phyloP scores from a whole-genome alignment of 768 basidiomycete genomes.

The Rhodotorula babjevae region DNA sequence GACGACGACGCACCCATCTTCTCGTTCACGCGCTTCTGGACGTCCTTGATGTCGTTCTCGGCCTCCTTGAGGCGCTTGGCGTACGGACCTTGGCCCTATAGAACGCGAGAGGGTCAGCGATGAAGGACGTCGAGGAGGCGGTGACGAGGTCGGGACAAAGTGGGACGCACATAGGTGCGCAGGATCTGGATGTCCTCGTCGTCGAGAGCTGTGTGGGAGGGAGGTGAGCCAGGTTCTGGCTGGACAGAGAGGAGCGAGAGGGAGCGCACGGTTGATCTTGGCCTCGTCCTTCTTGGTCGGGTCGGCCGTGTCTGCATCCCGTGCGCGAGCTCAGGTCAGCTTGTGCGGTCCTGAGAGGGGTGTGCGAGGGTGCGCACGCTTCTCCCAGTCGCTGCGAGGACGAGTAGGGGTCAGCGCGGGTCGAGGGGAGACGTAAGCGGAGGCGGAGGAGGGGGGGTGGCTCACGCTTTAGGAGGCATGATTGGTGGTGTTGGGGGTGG shows the following conservation, averaged over 20 bases:
- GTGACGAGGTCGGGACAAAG: neutral
- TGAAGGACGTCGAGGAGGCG: slow-evolving; percentile 39
- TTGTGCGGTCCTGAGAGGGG: neutral
- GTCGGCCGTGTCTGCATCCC: slow-evolving; percentile 69
- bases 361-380: slow-evolving; percentile 58
- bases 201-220: slow-evolving; percentile 65
- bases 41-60: slow-evolving; percentile 87
- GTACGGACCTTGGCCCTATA: slow-evolving; percentile 96
- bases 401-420: neutral
- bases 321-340: neutral
- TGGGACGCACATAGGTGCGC: slow-evolving; percentile 76
- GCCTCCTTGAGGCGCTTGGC: slow-evolving; percentile 79
- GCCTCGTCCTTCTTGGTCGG: slow-evolving; percentile 81
- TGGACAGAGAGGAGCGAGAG: too few species aligned
- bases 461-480: slow-evolving; percentile 96
- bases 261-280: slow-evolving; percentile 61
- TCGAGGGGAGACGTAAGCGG: slow-evolving; percentile 10
- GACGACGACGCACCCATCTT: slow-evolving; percentile 66
- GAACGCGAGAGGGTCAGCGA: neutral
- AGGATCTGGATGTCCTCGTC: slow-evolving; percentile 98
- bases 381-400: slow-evolving; percentile 85
- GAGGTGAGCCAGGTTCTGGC: neutral
- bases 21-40: slow-evolving; percentile 92
- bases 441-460: neutral
- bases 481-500: neutral